These are phyloP conservation scores for Chrysoporthe austroafricana DNA, from an alignment of 2,329 filamentous ascomycete genomes.

Conservation along the genomic window DNA sequence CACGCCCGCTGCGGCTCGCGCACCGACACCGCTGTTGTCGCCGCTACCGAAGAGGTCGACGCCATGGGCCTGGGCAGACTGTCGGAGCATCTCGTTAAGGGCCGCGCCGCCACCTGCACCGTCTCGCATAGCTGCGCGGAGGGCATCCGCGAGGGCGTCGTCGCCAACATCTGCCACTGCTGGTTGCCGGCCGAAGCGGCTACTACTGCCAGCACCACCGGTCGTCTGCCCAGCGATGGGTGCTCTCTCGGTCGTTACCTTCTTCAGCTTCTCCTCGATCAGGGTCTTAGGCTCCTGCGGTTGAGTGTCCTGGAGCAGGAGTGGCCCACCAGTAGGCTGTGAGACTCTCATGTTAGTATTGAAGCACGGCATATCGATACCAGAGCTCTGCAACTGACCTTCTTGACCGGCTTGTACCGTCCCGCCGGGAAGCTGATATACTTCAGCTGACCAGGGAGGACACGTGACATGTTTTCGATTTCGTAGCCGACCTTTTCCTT, in stretches of 20 bases:
- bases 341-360: slow-evolving; percentile 44
- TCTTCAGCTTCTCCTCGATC: slow-evolving; percentile 92
- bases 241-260: slow-evolving; percentile 66
- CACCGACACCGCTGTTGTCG: slow-evolving; percentile 37
- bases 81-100: slow-evolving; percentile 49
- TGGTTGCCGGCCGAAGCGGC: slow-evolving; percentile 29
- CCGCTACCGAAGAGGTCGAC: slow-evolving; percentile 31
- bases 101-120: slow-evolving; percentile 38
- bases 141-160: slow-evolving; percentile 33
- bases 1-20: slow-evolving; percentile 76
- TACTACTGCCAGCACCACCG: slow-evolving; percentile 36
- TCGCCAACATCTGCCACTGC: slow-evolving; percentile 28
- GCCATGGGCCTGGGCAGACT: slow-evolving; percentile 40
- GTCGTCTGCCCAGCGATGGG: slow-evolving; percentile 52
- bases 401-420: slow-evolving; percentile 87
- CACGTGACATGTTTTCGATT: slow-evolving; percentile 94
- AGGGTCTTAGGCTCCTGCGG: slow-evolving; percentile 78
- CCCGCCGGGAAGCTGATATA: slow-evolving; percentile 91
- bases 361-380: slow-evolving; percentile 1
- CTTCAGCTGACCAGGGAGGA: slow-evolving; percentile 90
- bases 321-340: slow-evolving; percentile 88
- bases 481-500: slow-evolving; percentile 98
- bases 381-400: slow-evolving; percentile 59
- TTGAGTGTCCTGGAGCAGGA: slow-evolving; percentile 85
- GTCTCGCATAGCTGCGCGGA: slow-evolving; percentile 39